Conservation (phyloP, 768 basidiomycete genomes). For the Russula vinacea region DNA sequence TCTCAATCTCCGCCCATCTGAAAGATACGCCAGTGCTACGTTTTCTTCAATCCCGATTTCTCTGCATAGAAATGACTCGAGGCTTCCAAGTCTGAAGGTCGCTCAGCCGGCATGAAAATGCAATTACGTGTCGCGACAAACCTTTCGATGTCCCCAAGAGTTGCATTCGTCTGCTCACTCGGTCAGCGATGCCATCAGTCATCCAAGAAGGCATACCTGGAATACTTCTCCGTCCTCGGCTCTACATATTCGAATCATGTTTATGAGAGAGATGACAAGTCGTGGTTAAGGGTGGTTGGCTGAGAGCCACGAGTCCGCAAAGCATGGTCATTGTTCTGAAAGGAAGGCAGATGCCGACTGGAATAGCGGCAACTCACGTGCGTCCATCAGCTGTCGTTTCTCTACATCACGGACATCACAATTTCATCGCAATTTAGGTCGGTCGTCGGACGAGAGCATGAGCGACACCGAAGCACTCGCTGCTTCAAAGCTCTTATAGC, state of each 20-base stretch:
- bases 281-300: not conserved
- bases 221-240: slow-evolving; percentile 43
- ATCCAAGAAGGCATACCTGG: slow-evolving; percentile 32
- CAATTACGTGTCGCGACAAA: slow-evolving; percentile 34
- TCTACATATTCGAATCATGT: slow-evolving; percentile 42
- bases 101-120: slow-evolving; percentile 10
- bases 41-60: slow-evolving; percentile 72
- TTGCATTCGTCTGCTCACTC: slow-evolving; percentile 49
- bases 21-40: slow-evolving; percentile 69
- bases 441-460: slow-evolving; percentile 49
- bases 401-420: too few relatives aligned
- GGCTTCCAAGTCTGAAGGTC: slow-evolving; percentile 51
- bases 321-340: too few relatives aligned
- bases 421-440: too few relatives aligned
- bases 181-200: slow-evolving; percentile 12
- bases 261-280: not conserved
- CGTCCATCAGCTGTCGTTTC: too few relatives aligned
- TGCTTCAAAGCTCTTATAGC: slow-evolving; percentile 62
- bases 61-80: slow-evolving; percentile 70
- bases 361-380: slow-evolving; percentile 12
- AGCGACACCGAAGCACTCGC: slow-evolving; percentile 77
- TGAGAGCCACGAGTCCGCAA: not conserved
- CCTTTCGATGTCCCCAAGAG: slow-evolving; percentile 77
- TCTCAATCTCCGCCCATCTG: slow-evolving; percentile 72
- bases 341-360: slow-evolving; percentile 12